Evolutionary conservation across 345 rosid species (phyloP).

Genomic region (Camelina sativa): DNA sequence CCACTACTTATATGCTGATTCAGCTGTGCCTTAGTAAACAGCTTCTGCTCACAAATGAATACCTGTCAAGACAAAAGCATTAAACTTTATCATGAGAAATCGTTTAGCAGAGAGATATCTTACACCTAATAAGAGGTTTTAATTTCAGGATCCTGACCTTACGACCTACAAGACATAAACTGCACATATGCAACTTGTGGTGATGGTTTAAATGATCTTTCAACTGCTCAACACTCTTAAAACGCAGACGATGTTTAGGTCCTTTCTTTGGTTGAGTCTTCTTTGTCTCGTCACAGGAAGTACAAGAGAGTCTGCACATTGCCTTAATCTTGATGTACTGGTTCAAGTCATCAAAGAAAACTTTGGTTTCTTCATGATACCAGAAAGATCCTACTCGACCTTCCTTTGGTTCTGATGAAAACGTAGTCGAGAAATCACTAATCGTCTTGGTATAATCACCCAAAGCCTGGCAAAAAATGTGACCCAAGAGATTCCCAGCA

Average conservation of each 20-base stretch:
- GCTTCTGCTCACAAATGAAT: conserved; percentile 89
- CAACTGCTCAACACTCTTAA: conserved; percentile 79
- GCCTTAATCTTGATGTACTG: conserved; percentile 84
- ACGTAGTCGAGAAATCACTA: conserved; percentile 64
- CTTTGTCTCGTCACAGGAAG: conserved; percentile 64
- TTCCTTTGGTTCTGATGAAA: conserved; percentile 74
- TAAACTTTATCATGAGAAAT: background rate
- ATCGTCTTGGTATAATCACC: conserved; percentile 76
- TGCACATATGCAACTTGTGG: conserved; percentile 79
- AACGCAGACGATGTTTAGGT: conserved; percentile 52
- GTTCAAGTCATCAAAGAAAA: conserved; percentile 79
- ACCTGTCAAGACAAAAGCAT: conserved; percentile 51
- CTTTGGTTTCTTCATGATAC: conserved; percentile 81
- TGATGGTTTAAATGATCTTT: conserved; percentile 76
- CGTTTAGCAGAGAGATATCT: background rate
- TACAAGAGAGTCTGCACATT: conserved; percentile 90
- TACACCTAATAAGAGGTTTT: background rate
- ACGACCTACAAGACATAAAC: conserved; percentile 86
- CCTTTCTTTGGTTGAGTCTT: conserved; percentile 43
- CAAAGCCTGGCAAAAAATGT: conserved; percentile 57
- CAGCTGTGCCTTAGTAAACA: conserved; percentile 72
- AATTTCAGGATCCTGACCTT: conserved; percentile 53
- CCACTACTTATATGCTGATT: conserved; percentile 79
- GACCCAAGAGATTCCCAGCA: background rate
- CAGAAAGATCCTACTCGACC: conserved; percentile 73